Evolutionary conservation across 2,329 filamentous ascomycete species (phyloP), one percentile per base, ranked within the genome.

Genomic region (Neofusicoccum sp.): DNA sequence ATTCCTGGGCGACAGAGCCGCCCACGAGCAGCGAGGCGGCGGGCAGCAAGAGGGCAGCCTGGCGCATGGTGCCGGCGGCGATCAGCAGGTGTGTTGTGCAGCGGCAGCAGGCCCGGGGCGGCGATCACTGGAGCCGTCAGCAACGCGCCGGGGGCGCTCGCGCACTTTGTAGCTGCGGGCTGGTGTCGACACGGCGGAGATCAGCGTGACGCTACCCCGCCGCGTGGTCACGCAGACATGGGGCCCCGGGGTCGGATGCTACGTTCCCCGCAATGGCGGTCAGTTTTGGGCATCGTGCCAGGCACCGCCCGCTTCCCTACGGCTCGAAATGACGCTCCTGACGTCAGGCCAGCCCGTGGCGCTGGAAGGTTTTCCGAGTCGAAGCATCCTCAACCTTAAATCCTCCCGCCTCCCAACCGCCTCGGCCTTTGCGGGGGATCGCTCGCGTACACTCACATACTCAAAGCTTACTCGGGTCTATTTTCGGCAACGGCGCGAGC

Each of bases 1-100:
- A 79, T 62, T 74, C 70, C 26, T 60, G 57, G 3, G 34, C 57
- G 6, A 34, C 44, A 1, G 34, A 44, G 36, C 33, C 28, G 45
- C 36, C 28, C 45, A 60, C 31, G 38, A 51, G 16, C 12, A 56
- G 36, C n/a, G 51, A 41, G 36, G 30, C 51, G 1, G 51, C 51
- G 28, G 51, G 51, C 26, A 56, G 38, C 51, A 56, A 24, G 14
- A 43, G 8, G n/a, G 51, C 34, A n/a, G 51, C 28, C 28, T 43
- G 51, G 28, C 51, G 51, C 51, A 56, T 56, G 36, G 11, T 33
- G 31, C 14, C 47, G 16, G 33, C 26, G 47, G 45, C 11, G 2
- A 11, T 4, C 6, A 8, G 6, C 2, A 36, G 3, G 12, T 36
- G 49, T 54, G 49, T 54, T 36, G 28, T 54, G 49, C 49, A 54